Evolutionary conservation across 2,329 filamentous ascomycete genomes (phyloP).

Genomic region (Phyllosticta ampelicida): DNA sequence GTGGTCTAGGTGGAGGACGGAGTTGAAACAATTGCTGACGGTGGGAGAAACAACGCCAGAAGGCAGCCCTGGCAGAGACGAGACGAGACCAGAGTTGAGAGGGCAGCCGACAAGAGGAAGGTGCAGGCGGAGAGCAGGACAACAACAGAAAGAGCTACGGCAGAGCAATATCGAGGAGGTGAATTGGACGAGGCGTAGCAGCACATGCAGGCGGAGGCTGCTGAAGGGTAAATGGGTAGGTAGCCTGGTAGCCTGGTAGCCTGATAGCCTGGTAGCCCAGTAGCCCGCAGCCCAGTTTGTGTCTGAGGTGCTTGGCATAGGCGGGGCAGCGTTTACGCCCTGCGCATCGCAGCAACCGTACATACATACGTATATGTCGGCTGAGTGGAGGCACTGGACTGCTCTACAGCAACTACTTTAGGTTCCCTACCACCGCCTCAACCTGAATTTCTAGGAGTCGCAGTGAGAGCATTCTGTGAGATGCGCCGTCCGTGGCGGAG

Average conservation of each 20-base stretch:
- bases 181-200: not conserved
- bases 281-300: not conserved
- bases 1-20: slow-evolving; percentile 15
- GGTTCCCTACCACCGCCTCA: not conserved
- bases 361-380: too few species aligned
- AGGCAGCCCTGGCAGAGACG: not conserved
- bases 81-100: not conserved
- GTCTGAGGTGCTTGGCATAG: slow-evolving; percentile 7
- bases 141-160: slow-evolving; percentile 1
- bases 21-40: slow-evolving; percentile 14
- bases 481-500: not conserved
- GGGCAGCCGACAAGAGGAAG: slow-evolving; percentile 3
- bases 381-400: not conserved
- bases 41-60: slow-evolving; percentile 11
- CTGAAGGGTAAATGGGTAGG: too few species aligned
- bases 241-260: too few species aligned
- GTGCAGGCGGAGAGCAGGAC: not conserved
- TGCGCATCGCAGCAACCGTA: slow-evolving; percentile 9
- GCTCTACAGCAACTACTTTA: not conserved
- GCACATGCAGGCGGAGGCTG: slow-evolving; percentile 5
- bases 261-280: too few species aligned
- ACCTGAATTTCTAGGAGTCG: too few species aligned
- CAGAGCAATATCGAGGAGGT: not conserved
- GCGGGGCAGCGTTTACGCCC: slow-evolving; percentile 10
- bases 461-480: too few species aligned